Base-by-base conservation (phyloP, 1,139 yeast genomes). In the Debaryomyces robertsiae region DNA sequence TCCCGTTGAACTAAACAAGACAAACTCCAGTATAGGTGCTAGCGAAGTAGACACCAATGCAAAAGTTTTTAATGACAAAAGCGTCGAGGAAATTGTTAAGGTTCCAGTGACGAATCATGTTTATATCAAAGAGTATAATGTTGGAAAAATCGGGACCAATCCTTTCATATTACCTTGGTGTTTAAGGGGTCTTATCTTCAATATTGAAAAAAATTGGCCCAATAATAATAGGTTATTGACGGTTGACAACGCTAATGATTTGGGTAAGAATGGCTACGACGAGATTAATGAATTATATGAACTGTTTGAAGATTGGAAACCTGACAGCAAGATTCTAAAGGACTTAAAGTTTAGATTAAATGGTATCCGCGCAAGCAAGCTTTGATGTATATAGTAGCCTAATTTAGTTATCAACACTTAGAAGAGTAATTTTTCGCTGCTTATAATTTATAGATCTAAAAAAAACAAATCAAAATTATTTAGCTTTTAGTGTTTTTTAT, bases 91-190 rank as follows among this genome's bases (percentile, higher is more conserved):
- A 32, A 43, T 50, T 2, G 42, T 50, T 13, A 49, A 49, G 25
- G 42, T 67, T 16, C 75, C 75, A 2, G 43, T 60, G 3, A 57
- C 66, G 5, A 72, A 71, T 50, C 82, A 84, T 13, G 73, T 83
- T 0, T 74, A 70, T 45, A 75, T 79, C 50, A 79, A 71, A 50
- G 84, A 84, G 37, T 82, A 79, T 53, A 80, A 82, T 44, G 69
- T 83, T 36, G 75, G 81, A 6, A 77, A 72, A 42, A 56, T 84
- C 9, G 89, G 89, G 2, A 67, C 78, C 35, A 90, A 91, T 60
- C 96, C 97, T 1, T 91, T 79, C 55, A 79, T 87, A 40, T 66
- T 91, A 27, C 98, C 98, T 1, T 91, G 97, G 97, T 86, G 95
- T 54, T 77, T 89, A 63, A 69, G 96, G 33, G 96, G 97, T 0